A percentile compares a stretch with the other conserved stretches of the same genome.
phyloP scores from a whole-genome alignment of 345 rosid genomes.

The Salix dunnii region DNA sequence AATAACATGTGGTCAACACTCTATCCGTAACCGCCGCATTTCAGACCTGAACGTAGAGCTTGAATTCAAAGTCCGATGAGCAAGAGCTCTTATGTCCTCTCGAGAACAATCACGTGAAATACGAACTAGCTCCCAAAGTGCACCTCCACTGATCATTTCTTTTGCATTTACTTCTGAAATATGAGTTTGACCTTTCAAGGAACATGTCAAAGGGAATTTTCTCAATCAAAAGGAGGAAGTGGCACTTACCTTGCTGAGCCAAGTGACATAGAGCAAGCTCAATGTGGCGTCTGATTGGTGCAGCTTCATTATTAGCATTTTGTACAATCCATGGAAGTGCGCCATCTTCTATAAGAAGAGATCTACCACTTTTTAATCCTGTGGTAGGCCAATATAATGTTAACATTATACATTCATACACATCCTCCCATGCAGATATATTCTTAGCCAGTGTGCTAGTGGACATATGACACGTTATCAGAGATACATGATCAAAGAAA shows the following conservation, averaged over 20 bases:
- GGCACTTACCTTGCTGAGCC: slow-evolving; percentile 26
- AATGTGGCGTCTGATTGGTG: slow-evolving; percentile 37
- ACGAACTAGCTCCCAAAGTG: slow-evolving; percentile 35
- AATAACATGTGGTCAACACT: slow-evolving; percentile 6
- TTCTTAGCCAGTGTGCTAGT: not conserved
- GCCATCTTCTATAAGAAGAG: slow-evolving; percentile 33
- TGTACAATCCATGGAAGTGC: slow-evolving; percentile 37
- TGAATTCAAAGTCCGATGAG: slow-evolving; percentile 24
- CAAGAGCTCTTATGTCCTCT: slow-evolving; percentile 35
- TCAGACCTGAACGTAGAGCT: slow-evolving; percentile 32
- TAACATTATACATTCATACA: not conserved
- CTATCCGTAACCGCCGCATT: slow-evolving; percentile 32
- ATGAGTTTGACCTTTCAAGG: not conserved
- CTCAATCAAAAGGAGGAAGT: not conserved
- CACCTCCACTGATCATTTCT: slow-evolving; percentile 37
- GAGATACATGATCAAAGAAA: not conserved
- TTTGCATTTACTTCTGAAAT: slow-evolving; percentile 31
- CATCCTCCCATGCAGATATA: not conserved
- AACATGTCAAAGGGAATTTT: not conserved
- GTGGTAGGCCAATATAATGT: not conserved
- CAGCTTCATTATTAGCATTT: slow-evolving; percentile 32
- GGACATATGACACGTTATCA: not conserved
- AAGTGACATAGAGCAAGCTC: slow-evolving; percentile 34
- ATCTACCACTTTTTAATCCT: slow-evolving; percentile 27
- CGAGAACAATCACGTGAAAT: slow-evolving; percentile 32